Evolutionary conservation across 2,329 filamentous ascomycete species (phyloP).

Genomic region (Calonectria pauciramosa): DNA sequence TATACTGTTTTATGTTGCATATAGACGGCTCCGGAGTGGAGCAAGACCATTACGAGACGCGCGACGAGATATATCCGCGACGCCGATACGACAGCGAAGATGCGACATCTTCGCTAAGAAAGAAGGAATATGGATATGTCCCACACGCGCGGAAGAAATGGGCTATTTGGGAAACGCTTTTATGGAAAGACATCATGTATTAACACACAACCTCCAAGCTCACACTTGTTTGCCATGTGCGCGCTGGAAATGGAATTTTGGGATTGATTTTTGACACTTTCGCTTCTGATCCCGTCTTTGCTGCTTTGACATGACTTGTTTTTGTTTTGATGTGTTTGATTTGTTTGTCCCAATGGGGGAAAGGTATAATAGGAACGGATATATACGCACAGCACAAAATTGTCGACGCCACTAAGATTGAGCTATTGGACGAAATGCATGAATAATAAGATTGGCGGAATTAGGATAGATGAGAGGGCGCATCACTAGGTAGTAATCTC

Average conservation of each 20-base stretch:
- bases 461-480: neutral
- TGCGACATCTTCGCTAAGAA: constrained; percentile 30
- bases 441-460: neutral
- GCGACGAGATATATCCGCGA: constrained; percentile 35
- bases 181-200: constrained; percentile 39
- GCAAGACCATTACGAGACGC: constrained; percentile 34
- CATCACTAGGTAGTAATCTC: constrained; percentile 1
- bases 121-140: constrained; percentile 35
- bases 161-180: constrained; percentile 35
- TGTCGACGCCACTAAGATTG: neutral
- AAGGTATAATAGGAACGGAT: neutral
- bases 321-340: neutral
- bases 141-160: constrained; percentile 26
- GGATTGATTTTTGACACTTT: neutral
- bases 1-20: constrained; percentile 36
- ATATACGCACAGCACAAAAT: neutral
- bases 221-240: constrained; percentile 1
- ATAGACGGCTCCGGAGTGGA: constrained; percentile 42
- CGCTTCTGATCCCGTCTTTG: neutral
- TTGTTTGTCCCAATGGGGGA: neutral
- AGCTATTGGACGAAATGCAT: neutral
- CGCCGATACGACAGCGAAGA: constrained; percentile 33
- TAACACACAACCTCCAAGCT: constrained; percentile 41
- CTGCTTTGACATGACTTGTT: neutral
- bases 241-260: constrained; percentile 31